Evolutionary conservation across 495 filamentous ascomycete species (phyloP).

Genomic region (Penicillium nucicola): DNA sequence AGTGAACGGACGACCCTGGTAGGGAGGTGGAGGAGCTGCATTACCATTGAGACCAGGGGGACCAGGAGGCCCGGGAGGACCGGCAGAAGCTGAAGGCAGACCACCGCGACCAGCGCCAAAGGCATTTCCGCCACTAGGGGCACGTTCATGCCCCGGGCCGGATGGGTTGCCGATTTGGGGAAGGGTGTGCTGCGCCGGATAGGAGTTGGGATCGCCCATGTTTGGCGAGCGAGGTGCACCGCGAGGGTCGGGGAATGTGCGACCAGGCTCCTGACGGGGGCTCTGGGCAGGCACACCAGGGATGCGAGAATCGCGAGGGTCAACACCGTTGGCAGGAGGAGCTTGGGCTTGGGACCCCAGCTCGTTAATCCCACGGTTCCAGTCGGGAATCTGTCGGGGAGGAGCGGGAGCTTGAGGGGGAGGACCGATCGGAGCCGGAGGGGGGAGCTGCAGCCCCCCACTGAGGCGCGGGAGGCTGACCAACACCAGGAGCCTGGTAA

Average conservation of each 20-base stretch:
- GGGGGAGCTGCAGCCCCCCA: slow-evolving; percentile 71
- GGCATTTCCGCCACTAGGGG: slow-evolving; percentile 54
- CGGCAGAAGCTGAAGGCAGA: neutral
- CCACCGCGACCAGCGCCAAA: slow-evolving; percentile 29
- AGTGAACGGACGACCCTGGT: slow-evolving; percentile 58
- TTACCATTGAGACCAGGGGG: slow-evolving; percentile 56
- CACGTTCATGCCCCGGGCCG: slow-evolving; percentile 47
- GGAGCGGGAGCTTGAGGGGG: slow-evolving; percentile 64
- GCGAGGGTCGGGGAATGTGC: slow-evolving; percentile 73
- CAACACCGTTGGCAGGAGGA: slow-evolving; percentile 68
- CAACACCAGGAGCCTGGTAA: slow-evolving; percentile 70
- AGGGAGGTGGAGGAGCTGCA: slow-evolving; percentile 50
- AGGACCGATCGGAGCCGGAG: slow-evolving; percentile 60
- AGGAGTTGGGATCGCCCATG: slow-evolving; percentile 56
- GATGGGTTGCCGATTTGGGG: slow-evolving; percentile 60
- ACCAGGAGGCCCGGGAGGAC: slow-evolving; percentile 29
- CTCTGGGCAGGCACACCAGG: slow-evolving; percentile 66
- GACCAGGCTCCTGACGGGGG: slow-evolving; percentile 65
- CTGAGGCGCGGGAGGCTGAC: slow-evolving; percentile 75
- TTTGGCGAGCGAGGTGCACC: slow-evolving; percentile 63
- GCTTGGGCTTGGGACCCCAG: slow-evolving; percentile 67
- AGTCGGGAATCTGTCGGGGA: slow-evolving; percentile 57
- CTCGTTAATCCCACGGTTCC: slow-evolving; percentile 75
- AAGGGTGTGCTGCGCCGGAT: slow-evolving; percentile 57
- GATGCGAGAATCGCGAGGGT: slow-evolving; percentile 68